These are phyloP conservation scores for Zygotorulaspora florentina DNA, from an alignment of 805 yeast genomes.

Conservation along the genomic window DNA sequence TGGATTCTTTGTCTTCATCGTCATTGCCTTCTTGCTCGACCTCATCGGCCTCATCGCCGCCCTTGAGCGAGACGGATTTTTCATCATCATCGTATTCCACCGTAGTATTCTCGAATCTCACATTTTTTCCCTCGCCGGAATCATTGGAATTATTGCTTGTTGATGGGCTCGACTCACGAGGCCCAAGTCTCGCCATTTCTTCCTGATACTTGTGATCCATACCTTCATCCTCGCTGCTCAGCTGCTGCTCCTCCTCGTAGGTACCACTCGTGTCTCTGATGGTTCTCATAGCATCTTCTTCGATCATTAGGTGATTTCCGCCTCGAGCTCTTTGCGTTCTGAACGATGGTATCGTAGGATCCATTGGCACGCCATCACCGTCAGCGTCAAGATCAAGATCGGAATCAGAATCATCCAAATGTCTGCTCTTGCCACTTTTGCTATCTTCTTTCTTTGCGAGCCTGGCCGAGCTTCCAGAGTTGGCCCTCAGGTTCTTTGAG, in stretches of 20 bases:
- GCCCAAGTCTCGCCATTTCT: slow-evolving; percentile 9
- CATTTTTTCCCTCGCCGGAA: slow-evolving; percentile 11
- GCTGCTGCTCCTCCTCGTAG: slow-evolving; percentile 10
- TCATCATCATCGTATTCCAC: slow-evolving; percentile 6
- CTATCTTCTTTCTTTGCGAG: neutral
- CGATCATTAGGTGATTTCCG: slow-evolving; percentile 11
- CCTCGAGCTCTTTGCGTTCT: slow-evolving; percentile 1
- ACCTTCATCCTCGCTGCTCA: slow-evolving; percentile 9
- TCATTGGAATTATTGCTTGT: slow-evolving; percentile 2
- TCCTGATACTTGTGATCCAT: slow-evolving; percentile 7
- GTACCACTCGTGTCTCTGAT: slow-evolving; percentile 19
- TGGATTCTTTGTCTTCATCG: neutral
- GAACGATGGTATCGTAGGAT: slow-evolving; percentile 14
- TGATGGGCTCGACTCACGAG: slow-evolving; percentile 4
- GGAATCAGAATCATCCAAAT: slow-evolving; percentile 12
- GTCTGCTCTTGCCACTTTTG: neutral
- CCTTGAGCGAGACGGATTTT: slow-evolving; percentile 1
- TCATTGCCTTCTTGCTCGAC: neutral
- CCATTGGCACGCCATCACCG: neutral
- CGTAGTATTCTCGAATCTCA: slow-evolving; percentile 10
- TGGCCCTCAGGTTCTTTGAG: slow-evolving; percentile 2
- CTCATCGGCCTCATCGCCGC: slow-evolving; percentile 12
- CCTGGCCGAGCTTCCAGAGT: slow-evolving; percentile 1
- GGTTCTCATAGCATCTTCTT: slow-evolving; percentile 21
- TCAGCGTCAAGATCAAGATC: slow-evolving; percentile 10